Base-by-base conservation (phyloP, 176 grass and related monocot genomes). In the Pharus latifolius region DNA sequence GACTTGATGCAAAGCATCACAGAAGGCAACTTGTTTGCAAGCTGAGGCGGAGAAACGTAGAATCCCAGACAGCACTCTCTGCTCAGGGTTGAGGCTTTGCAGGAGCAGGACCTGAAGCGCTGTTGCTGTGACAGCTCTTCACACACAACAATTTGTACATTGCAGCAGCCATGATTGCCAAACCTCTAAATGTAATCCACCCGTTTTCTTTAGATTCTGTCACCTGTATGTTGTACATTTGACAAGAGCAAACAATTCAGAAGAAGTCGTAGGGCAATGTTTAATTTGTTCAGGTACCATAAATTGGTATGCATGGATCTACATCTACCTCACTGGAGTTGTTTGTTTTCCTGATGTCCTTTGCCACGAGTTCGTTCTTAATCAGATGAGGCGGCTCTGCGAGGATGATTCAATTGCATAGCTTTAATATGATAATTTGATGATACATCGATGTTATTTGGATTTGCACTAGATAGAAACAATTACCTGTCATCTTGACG, bases 341-440 rank as follows among this genome's bases (percentile, higher is more conserved):
- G 18, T 32, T 18, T 55, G 29, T 33, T 34, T 60, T 30, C 4
- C 14, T 3, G 28, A 17, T 19, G 1, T 60, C 3, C 17, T 70
- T 49, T 23, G 31, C 40, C 32, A 9, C 56, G 42, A 19, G 27
- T 0, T 54, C 63, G 15, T 75, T 44, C 23, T 56, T 75, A 12
- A 43, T 56, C 34, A 32, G 11, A 41, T 70, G 33, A 63, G 70
- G 14, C 10, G 70, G 51, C 34, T 74, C 80, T 88, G 85, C 85
- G 53, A 79, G 32, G 43, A 27, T 17, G 48, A 46, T 22, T 33
- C 37, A 55, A n/a, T n/a, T n/a, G n/a, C n/a, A n/a, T n/a, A n/a
- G n/a, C n/a, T n/a, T n/a, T n/a, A n/a, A n/a, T n/a, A n/a, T n/a
- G n/a, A n/a, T n/a, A n/a, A n/a, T n/a, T n/a, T n/a, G n/a, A n/a